phyloP scores from a whole-genome alignment of 805 yeast species.

The Candida easanensis region DNA sequence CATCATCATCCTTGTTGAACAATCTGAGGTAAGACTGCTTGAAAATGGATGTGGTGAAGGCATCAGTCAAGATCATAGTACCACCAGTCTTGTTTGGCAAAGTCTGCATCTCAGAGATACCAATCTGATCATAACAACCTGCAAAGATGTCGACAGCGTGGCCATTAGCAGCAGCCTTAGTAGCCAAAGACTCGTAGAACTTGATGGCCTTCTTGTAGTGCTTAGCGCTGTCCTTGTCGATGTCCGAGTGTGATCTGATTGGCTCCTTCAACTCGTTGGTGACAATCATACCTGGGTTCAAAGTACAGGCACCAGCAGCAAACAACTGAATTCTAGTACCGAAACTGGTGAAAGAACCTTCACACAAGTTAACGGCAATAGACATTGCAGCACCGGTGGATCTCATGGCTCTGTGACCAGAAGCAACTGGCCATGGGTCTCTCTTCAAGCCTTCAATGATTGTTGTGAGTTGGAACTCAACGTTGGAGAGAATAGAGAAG shows the following conservation, averaged over 20 bases:
- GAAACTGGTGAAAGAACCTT: conserved; percentile 76
- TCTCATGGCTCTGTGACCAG: conserved; percentile 82
- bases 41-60: conserved; percentile 65
- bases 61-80: conserved; percentile 57
- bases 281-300: conserved; percentile 92
- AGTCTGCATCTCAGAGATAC: conserved; percentile 63
- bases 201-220: conserved; percentile 84
- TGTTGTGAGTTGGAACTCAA: conserved; percentile 80
- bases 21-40: conserved; percentile 68
- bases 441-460: conserved; percentile 72
- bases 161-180: conserved; percentile 66
- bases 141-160: conserved; percentile 89
- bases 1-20: conserved; percentile 84
- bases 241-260: conserved; percentile 94
- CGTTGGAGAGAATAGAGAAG: conserved; percentile 68
- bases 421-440: conserved; percentile 88
- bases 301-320: conserved; percentile 93
- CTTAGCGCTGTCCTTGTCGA: conserved; percentile 85
- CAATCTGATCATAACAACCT: conserved; percentile 86
- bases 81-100: conserved; percentile 62
- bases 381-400: conserved; percentile 91
- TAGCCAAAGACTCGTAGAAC: conserved; percentile 73
- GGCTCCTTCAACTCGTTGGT: conserved; percentile 92
- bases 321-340: conserved; percentile 90
- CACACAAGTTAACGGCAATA: conserved; percentile 78